Conservation (phyloP, 2,329 filamentous ascomycete genomes). For the Fusarium mexicanum region DNA sequence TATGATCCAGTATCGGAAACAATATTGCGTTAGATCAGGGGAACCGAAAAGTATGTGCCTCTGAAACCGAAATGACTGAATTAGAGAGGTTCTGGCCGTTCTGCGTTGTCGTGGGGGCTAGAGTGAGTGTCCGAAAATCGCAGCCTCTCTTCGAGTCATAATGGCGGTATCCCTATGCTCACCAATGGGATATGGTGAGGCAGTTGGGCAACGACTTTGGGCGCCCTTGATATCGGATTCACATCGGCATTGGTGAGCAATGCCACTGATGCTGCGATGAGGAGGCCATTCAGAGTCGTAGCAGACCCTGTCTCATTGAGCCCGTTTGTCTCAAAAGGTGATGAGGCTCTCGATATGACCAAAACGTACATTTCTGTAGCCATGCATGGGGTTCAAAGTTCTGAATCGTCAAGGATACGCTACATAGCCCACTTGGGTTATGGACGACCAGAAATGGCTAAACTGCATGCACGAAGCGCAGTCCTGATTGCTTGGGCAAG, state of each 20-base stretch:
- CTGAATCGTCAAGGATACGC: conserved; percentile 24
- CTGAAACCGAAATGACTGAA: conserved; percentile 25
- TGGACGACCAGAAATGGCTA: conserved; percentile 35
- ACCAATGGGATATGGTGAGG: conserved; percentile 37
- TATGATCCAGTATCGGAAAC: conserved; percentile 14
- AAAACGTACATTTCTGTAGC: conserved; percentile 27
- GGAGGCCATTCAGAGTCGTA: conserved; percentile 30
- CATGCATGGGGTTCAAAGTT: conserved; percentile 34
- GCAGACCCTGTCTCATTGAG: conserved; percentile 23
- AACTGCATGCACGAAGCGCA: conserved; percentile 29
- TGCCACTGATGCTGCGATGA: conserved; percentile 32
- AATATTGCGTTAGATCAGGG: conserved; percentile 10
- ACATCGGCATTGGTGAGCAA: conserved; percentile 33
- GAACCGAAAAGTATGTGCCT: conserved; percentile 21
- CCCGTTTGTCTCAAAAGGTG: conserved; percentile 31
- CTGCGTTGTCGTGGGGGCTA: conserved; percentile 36
- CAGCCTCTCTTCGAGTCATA: conserved; percentile 38
- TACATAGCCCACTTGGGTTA: conserved; percentile 32
- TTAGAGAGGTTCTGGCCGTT: conserved; percentile 24
- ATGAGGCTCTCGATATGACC: conserved; percentile 38
- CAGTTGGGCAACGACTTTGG: conserved; percentile 34
- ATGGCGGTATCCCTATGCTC: conserved; percentile 38
- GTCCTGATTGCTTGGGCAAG: conserved; percentile 34
- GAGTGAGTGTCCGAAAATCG: conserved; percentile 30
- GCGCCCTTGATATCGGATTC: conserved; percentile 27